Conservation (phyloP, 1,284 basidiomycete species). For the Tilletia caries region DNA sequence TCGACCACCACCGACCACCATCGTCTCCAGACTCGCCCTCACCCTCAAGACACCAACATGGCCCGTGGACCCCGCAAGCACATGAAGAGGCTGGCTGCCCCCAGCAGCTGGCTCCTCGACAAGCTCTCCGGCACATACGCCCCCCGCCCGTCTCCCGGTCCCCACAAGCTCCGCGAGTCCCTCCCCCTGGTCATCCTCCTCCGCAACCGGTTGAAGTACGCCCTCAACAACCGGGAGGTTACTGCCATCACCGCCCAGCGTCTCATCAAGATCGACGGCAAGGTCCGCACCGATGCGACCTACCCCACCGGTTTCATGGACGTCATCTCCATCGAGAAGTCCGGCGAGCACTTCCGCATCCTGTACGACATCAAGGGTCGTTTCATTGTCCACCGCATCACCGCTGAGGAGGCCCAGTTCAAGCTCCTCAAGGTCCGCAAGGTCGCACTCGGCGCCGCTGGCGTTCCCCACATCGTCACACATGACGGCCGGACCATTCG, state of each 20-base stretch:
- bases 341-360: slow-evolving; percentile 98
- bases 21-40: background rate
- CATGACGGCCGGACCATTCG: slow-evolving; percentile 99
- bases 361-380: slow-evolving; percentile 98
- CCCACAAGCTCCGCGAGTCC: slow-evolving; percentile 97
- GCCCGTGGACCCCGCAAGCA: slow-evolving; percentile 95
- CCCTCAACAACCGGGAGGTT: slow-evolving; percentile 92
- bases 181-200: slow-evolving; percentile 73
- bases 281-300: slow-evolving; percentile 96
- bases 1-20: too few species aligned
- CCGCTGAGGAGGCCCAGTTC: slow-evolving; percentile 92
- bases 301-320: slow-evolving; percentile 98
- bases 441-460: slow-evolving; percentile 85
- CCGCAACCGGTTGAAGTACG: slow-evolving; percentile 98
- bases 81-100: slow-evolving; percentile 94
- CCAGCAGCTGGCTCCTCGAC: slow-evolving; percentile 99
- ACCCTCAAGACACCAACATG: slow-evolving; percentile 19
- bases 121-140: slow-evolving; percentile 97
- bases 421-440: slow-evolving; percentile 96
- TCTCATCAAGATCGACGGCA: slow-evolving; percentile 96
- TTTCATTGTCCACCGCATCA: slow-evolving; percentile 99
- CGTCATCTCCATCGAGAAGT: slow-evolving; percentile 95
- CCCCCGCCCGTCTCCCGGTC: slow-evolving; percentile 92
- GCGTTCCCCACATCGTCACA: slow-evolving; percentile 94
- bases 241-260: slow-evolving; percentile 91